These are phyloP conservation scores for Arachis hypogaea DNA, from an alignment of 306 rosid species.

Conservation along the genomic window DNA sequence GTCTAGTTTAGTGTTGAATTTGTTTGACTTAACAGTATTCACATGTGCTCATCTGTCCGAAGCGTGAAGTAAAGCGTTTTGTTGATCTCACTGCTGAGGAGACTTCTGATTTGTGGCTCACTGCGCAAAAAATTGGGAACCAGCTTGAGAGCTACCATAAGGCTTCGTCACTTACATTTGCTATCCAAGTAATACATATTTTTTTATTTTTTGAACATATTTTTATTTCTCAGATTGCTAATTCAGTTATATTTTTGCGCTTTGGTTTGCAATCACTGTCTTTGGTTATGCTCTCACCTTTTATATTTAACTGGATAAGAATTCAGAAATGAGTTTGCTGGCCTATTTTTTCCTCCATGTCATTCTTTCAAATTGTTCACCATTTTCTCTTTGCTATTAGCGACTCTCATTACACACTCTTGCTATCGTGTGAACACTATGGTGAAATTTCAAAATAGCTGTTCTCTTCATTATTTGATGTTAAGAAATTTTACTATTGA, in stretches of 20 bases:
- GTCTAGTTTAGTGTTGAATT: constrained; percentile 9
- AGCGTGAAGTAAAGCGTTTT: constrained; percentile 89
- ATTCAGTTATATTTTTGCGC: constrained; percentile 10
- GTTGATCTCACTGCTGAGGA: constrained; percentile 84
- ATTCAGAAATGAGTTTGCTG: constrained; percentile 19
- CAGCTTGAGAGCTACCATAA: constrained; percentile 79
- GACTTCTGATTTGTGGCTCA: constrained; percentile 84
- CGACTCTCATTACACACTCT: not conserved
- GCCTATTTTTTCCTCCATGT: not conserved
- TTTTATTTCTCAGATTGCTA: constrained; percentile 9
- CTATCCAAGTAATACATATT: constrained; percentile 67
- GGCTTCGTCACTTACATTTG: constrained; percentile 81
- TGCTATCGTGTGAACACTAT: constrained; percentile 11
- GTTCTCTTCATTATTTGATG: constrained; percentile 30
- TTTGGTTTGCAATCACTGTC: constrained; percentile 20
- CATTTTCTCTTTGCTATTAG: not conserved
- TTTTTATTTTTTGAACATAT: constrained; percentile 16
- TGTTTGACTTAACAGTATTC: constrained; percentile 63
- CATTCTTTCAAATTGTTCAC: constrained; percentile 1
- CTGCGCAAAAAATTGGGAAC: constrained; percentile 80
- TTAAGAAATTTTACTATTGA: constrained; percentile 2
- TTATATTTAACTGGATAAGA: constrained; percentile 14
- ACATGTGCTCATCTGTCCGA: constrained; percentile 96
- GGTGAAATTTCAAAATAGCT: constrained; percentile 18
- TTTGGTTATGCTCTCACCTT: constrained; percentile 9